Percentiles rank a stretch among this genome's conserved stretches.
Evolutionary conservation across 495 filamentous ascomycete genomes (phyloP).

Genomic region (Talaromyces stipitatus): DNA sequence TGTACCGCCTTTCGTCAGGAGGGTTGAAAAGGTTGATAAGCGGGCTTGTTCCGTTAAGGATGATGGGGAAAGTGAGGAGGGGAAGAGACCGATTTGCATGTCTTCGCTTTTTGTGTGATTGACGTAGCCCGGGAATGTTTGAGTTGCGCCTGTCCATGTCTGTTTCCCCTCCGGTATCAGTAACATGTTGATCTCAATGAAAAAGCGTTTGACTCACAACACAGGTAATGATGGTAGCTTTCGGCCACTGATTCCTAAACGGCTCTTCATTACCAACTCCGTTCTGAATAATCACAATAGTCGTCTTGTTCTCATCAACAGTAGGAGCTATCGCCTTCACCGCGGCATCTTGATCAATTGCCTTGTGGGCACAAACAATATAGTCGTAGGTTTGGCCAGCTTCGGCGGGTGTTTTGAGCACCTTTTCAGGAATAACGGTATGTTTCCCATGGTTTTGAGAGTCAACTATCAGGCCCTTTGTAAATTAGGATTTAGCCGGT

Average conservation of each 20-base stretch:
- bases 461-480: slow-evolving; percentile 34
- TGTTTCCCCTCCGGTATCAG: slow-evolving; percentile 8
- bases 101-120: slow-evolving; percentile 40
- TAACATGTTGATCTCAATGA: neutral
- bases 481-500: neutral
- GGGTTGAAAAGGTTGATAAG: slow-evolving; percentile 27
- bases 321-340: slow-evolving; percentile 29
- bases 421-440: slow-evolving; percentile 29
- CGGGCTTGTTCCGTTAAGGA: slow-evolving; percentile 17
- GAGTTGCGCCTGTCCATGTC: slow-evolving; percentile 44
- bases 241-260: slow-evolving; percentile 19
- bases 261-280: slow-evolving; percentile 31
- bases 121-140: slow-evolving; percentile 35
- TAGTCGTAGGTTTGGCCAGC: slow-evolving; percentile 30
- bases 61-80: slow-evolving; percentile 19
- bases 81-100: slow-evolving; percentile 38
- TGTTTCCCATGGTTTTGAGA: slow-evolving; percentile 42
- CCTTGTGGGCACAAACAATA: slow-evolving; percentile 45
- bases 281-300: slow-evolving; percentile 29
- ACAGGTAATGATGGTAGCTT: slow-evolving; percentile 21
- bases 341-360: slow-evolving; percentile 33
- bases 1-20: slow-evolving; percentile 32
- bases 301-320: slow-evolving; percentile 13
- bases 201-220: slow-evolving; percentile 14
- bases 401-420: slow-evolving; percentile 35